phyloP scores from a whole-genome alignment of 2,329 filamentous ascomycete species.

The Epichloe sp. region DNA sequence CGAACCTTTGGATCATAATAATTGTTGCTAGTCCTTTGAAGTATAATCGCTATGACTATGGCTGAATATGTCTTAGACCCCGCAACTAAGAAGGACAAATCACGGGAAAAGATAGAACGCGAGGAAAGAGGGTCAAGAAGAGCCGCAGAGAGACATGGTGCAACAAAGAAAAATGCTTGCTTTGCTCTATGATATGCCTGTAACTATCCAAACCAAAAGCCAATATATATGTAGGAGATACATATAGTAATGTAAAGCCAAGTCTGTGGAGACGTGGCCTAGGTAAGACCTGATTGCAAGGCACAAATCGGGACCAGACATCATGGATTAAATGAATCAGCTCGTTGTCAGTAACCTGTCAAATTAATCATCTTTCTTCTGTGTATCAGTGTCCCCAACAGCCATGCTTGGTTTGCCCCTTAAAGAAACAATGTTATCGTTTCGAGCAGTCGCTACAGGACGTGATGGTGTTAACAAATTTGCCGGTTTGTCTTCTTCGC shows the following conservation, averaged over 20 bases:
- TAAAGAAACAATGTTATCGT: conserved; percentile 21
- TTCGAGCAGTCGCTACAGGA: conserved; percentile 23
- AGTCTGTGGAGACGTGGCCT: neutral
- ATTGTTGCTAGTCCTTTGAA: too few relatives aligned
- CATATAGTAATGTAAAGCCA: neutral
- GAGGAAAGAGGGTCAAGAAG: too few relatives aligned
- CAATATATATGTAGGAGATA: neutral
- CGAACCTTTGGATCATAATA: too few relatives aligned
- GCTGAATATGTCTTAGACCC: too few relatives aligned
- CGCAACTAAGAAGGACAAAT: too few relatives aligned
- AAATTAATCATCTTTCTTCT: conserved; percentile 29
- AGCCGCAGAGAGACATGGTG: too few relatives aligned
- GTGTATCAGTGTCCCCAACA: neutral
- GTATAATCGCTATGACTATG: too few relatives aligned
- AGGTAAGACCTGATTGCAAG: neutral
- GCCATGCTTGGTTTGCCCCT: conserved; percentile 23
- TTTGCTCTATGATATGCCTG: too few relatives aligned
- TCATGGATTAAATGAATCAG: neutral
- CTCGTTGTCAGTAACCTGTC: neutral
- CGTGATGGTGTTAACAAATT: conserved; percentile 19
- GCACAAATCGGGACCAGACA: neutral
- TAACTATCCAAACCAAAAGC: neutral
- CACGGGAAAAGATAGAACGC: too few relatives aligned
- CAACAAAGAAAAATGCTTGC: too few relatives aligned
- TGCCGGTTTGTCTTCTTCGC: conserved; percentile 34